Evolutionary conservation across 2,329 filamentous ascomycete genomes (phyloP), one percentile per base, ranked within the genome.

Genomic region (Talaromyces sp.): DNA sequence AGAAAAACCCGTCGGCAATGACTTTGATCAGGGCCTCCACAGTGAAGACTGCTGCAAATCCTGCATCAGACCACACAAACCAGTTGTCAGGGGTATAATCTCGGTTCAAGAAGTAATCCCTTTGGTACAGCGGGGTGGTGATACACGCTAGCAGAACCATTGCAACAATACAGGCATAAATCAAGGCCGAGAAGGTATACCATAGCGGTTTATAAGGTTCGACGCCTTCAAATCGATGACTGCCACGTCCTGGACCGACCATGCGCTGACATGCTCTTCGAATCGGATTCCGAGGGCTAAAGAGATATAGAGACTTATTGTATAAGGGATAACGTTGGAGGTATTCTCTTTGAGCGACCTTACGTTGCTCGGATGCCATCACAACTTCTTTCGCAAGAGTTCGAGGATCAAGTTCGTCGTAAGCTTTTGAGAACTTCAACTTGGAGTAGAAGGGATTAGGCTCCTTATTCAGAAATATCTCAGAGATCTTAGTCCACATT

Each of bases 121-220:
- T 91, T 70, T 99, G 94, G 70, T 95, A 99, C 15, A 99, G 78
- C 0, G 94, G 94, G 1, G 94, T 99, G 1, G 92, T 96, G 53
- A 97, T 81, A 69, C 93, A 99, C 31, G 94, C 94, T 53, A 99
- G 82, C 45, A 97, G 75, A n/a, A 99, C 94, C 95, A 99, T 99
- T 53, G 91, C 89, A 41, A 97, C 89, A 62, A 99, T 97, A 13
- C 90, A 89, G 22, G 88, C 86, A 71, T 99, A 99, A 57, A 97
- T 89, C 66, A 99, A 89, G 3, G 91, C 90, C 0, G 94, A 97
- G 71, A 97, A 96, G 0, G 84, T 79, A 70, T 96, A 97, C 92
- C 94, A 99, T 8, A 94, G 81, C 4, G 89, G 84, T 63, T 91
- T 91, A 65, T 94, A 93, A 0, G 94, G 94, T 60, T 91, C 86